Percentiles rank a stretch among this genome's conserved stretches.
These are phyloP conservation scores for Raphanus hybrid DNA, from an alignment of 441 rosid species.

Conservation along the genomic window DNA sequence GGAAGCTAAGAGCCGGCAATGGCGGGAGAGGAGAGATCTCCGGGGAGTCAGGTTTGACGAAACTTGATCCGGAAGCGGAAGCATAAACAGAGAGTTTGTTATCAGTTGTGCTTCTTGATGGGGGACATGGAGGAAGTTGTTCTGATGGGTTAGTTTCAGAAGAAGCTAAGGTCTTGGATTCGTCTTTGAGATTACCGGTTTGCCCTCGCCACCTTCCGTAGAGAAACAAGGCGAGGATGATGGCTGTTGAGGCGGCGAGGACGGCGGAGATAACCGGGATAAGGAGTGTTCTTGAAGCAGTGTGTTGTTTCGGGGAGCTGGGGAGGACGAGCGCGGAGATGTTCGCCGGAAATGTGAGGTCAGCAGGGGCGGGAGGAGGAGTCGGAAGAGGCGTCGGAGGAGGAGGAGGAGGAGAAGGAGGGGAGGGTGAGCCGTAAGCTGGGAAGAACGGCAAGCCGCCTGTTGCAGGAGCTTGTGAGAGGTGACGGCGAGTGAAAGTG, in stretches of 20 bases:
- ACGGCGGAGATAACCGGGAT: conserved; percentile 62
- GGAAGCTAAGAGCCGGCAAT: conserved; percentile 50
- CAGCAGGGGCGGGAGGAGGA: conserved; percentile 66
- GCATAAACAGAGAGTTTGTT: conserved; percentile 43
- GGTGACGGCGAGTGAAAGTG: conserved; percentile 35
- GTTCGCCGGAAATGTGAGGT: conserved; percentile 90
- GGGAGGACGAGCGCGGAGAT: conserved; percentile 91
- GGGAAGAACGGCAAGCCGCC: conserved; percentile 40
- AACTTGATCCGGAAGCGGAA: conserved; percentile 34
- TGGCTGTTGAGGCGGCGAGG: conserved; percentile 49
- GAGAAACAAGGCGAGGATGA: conserved; percentile 48
- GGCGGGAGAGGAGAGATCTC: conserved; percentile 94
- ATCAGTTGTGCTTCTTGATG: conserved; percentile 26
- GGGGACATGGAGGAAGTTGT: conserved; percentile 27
- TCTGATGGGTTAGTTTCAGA: conserved; percentile 46
- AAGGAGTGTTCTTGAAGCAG: conserved; percentile 57
- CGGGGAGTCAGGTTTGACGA: conserved; percentile 76
- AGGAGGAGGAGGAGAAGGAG: conserved; percentile 40
- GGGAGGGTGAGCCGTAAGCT: conserved; percentile 54
- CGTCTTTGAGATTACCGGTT: conserved; percentile 31
- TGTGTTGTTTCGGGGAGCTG: conserved; percentile 49
- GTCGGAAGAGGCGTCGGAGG: conserved; percentile 67
- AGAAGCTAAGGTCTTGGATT: conserved; percentile 49
- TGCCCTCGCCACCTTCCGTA: conserved; percentile 53
- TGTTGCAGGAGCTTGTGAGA: conserved; percentile 48